Evolutionary conservation across 768 basidiomycete species (phyloP).

Genomic region (Naganishia antarctica): DNA sequence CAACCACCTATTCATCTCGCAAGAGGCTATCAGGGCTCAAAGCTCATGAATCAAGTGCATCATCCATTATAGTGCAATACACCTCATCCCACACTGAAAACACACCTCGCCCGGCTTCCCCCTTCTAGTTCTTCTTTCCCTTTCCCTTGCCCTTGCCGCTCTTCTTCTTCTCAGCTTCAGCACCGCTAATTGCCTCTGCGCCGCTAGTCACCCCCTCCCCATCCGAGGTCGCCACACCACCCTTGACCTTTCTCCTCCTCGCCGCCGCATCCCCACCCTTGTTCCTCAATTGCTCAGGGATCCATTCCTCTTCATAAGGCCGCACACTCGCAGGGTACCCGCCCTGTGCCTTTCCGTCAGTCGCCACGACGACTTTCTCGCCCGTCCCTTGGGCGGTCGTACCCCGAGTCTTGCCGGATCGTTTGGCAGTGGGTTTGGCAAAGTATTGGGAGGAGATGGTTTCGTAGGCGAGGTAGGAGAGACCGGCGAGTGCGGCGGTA

Average conservation of each 20-base stretch:
- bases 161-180: slow-evolving; percentile 36
- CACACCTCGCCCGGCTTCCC: not conserved
- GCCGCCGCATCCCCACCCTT: slow-evolving; percentile 10
- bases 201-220: slow-evolving; percentile 38
- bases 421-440: slow-evolving; percentile 26
- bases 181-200: slow-evolving; percentile 46
- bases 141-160: slow-evolving; percentile 37
- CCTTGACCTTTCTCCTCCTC: slow-evolving; percentile 33
- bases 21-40: too few species aligned
- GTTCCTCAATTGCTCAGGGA: slow-evolving; percentile 48
- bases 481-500: slow-evolving; percentile 34
- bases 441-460: slow-evolving; percentile 34
- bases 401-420: not conserved
- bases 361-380: slow-evolving; percentile 35
- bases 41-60: too few species aligned
- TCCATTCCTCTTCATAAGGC: slow-evolving; percentile 51
- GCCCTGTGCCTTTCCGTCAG: slow-evolving; percentile 26
- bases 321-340: slow-evolving; percentile 41
- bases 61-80: not conserved
- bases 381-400: not conserved
- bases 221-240: slow-evolving; percentile 30
- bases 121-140: slow-evolving; percentile 21
- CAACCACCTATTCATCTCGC: too few species aligned
- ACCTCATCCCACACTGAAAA: not conserved
- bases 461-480: slow-evolving; percentile 43